Percentiles rank a stretch among this genome's conserved stretches.
These are phyloP conservation scores for Chlamydomonas sphaeroides DNA, from an alignment of 139 green algal genomes.

Conservation along the genomic window DNA sequence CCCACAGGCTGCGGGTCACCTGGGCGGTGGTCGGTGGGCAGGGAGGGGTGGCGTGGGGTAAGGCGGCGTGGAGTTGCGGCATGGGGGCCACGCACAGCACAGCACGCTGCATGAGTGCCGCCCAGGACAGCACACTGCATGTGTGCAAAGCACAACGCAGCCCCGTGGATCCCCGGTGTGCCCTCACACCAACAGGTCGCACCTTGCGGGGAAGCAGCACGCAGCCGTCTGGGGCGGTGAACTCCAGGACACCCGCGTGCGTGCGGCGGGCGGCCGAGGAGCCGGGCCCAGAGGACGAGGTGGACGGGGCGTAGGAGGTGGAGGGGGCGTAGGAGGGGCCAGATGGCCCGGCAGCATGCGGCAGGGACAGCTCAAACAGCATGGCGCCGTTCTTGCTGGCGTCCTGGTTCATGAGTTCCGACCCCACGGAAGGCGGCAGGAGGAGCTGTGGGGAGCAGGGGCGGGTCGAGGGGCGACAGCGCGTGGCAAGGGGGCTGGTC, in stretches of 20 bases:
- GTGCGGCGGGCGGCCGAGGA: conserved; percentile 24
- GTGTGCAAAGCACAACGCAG: too few species aligned
- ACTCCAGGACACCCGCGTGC: conserved; percentile 82
- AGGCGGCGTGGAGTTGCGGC: too few species aligned
- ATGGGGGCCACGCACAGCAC: too few species aligned
- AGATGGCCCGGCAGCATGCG: neutral
- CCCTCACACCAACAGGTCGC: too few species aligned
- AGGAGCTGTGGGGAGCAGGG: conserved; percentile 68
- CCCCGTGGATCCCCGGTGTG: too few species aligned
- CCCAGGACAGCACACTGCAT: too few species aligned
- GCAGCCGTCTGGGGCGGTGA: conserved; percentile 77
- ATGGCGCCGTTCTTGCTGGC: conserved; percentile 79
- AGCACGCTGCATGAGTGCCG: too few species aligned
- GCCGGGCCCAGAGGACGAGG: neutral
- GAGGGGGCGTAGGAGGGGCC: neutral
- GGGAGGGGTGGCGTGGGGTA: too few species aligned
- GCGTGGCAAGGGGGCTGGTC: too few species aligned
- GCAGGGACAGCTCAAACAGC: conserved; percentile 73
- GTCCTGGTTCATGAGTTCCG: conserved; percentile 74
- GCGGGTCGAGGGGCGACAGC: too few species aligned
- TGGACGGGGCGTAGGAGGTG: neutral
- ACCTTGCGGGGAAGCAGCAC: conserved; percentile 75
- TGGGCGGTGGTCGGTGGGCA: too few species aligned
- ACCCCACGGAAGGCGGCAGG: conserved; percentile 73
- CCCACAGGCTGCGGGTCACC: conserved; percentile 77